These are phyloP conservation scores for Stachybotrys echinatus DNA, from an alignment of 2,329 filamentous ascomycete genomes.

Conservation along the genomic window DNA sequence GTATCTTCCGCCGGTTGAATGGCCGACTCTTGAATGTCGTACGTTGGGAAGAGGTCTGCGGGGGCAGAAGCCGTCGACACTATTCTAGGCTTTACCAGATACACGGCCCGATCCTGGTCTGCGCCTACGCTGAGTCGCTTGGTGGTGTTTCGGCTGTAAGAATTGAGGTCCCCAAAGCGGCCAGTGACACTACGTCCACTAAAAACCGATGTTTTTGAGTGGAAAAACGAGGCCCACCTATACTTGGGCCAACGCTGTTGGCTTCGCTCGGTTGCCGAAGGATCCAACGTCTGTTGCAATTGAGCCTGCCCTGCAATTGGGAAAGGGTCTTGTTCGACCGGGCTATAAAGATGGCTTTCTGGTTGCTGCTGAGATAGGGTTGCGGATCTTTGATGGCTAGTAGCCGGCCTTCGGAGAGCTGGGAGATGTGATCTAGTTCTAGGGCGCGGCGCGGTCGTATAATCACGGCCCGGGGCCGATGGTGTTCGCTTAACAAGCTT, in stretches of 20 bases:
- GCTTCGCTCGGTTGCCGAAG: slow-evolving; percentile 15
- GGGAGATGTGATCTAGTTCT: slow-evolving; percentile 57
- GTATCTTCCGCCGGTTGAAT: slow-evolving; percentile 6
- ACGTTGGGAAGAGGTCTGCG: slow-evolving; percentile 13
- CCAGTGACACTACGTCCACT: slow-evolving; percentile 12
- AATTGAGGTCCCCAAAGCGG: slow-evolving; percentile 20
- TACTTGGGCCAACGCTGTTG: slow-evolving; percentile 9
- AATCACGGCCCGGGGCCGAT: slow-evolving; percentile 43
- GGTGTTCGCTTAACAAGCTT: slow-evolving; percentile 72
- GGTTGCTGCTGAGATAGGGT: slow-evolving; percentile 55
- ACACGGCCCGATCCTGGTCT: slow-evolving; percentile 17
- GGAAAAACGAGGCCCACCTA: slow-evolving; percentile 54
- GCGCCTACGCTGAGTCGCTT: slow-evolving; percentile 21
- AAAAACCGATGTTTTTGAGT: slow-evolving; percentile 30
- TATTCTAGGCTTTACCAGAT: slow-evolving; percentile 32
- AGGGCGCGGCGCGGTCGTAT: slow-evolving; percentile 36
- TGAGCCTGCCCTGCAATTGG: slow-evolving; percentile 28
- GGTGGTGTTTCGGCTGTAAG: slow-evolving; percentile 13
- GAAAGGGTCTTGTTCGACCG: slow-evolving; percentile 19
- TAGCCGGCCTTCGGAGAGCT: slow-evolving; percentile 66
- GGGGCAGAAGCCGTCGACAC: slow-evolving; percentile 19
- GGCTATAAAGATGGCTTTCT: slow-evolving; percentile 18
- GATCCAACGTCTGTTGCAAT: slow-evolving; percentile 21
- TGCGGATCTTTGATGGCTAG: slow-evolving; percentile 71
- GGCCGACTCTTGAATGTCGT: slow-evolving; percentile 16